Base-by-base conservation (phyloP, 352 stramenopile genomes). In the Pythium pectinolyticum region DNA sequence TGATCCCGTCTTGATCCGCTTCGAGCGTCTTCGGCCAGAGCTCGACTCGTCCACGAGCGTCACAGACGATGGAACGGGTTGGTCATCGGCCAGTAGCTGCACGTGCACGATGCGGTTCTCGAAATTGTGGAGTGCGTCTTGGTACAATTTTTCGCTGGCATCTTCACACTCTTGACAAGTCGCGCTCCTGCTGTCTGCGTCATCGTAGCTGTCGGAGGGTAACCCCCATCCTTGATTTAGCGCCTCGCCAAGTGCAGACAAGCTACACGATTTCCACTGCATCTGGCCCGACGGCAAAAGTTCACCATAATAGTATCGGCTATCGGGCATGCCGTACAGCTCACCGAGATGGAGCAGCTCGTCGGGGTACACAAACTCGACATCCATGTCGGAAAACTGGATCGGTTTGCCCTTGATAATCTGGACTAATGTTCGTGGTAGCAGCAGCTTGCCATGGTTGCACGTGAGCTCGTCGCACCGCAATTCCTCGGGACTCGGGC, bases 81-180 rank as follows among this genome's bases (percentile, higher is more conserved):
- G 75, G 32, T 90, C 75, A 9, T 81, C 72, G 11, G 62, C 64
- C 10, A 94, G 61, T 22, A 90, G 53, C 32, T 88, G 79, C 2
- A 94, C 70, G 9, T 88, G 73, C 14, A 94, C 69, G 17, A 82
- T 67, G 20, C 78, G 65, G 34, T 82, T 75, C 25, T 77, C 73
- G 50, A 94, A 94, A 40, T 94, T 89, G 32, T 84, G 58, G 3
- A 86, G 57, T 59, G 71, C 77, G 17, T 84, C 74, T 28, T 73
- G 65, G 25, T 86, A 75, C 41, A 67, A 57, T 62, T 65, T 62
- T 31, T 84, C 64, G 0, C 62, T 80, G 22, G 53, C 63, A 19
- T 73, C 63, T 60, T 89, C 80, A 52, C 84, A 92, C 35, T 78
- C 73, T 12, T 45, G 31, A 53, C 84, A 92, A 1, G 75, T 72